Conservation (phyloP, 305 asterid species). For the Fraxinus platypoda region DNA sequence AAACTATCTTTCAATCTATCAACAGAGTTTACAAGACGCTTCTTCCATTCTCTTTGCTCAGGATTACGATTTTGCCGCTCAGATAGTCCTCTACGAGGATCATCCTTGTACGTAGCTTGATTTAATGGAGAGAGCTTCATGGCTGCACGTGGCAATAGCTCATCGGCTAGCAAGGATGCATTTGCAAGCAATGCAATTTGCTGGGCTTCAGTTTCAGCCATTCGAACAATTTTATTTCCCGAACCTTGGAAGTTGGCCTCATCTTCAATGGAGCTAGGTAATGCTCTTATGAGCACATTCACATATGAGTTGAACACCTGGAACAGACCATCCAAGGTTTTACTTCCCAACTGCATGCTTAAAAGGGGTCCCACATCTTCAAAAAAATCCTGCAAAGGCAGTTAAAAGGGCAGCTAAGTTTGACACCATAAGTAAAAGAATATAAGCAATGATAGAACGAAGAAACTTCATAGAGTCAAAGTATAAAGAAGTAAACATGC, state of each 20-base stretch:
- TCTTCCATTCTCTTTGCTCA: conserved; percentile 98
- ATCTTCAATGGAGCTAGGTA: conserved; percentile 92
- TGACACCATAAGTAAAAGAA: conserved; percentile 6
- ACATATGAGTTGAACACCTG: conserved; percentile 86
- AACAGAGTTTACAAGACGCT: conserved; percentile 71
- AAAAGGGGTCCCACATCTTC: conserved; percentile 95
- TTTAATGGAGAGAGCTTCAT: conserved; percentile 74
- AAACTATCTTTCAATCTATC: conserved; percentile 94
- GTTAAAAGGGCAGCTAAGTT: conserved; percentile 15
- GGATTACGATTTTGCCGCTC: conserved; percentile 95
- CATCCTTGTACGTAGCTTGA: conserved; percentile 63
- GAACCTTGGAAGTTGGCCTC: conserved; percentile 76
- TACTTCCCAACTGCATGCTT: conserved; percentile 91
- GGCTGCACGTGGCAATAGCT: conserved; percentile 94
- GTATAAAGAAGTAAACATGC: not conserved
- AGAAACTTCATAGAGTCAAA: not conserved
- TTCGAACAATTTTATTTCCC: conserved; percentile 76
- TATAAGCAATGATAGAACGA: not conserved
- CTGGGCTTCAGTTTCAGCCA: conserved; percentile 96
- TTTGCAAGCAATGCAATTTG: conserved; percentile 97
- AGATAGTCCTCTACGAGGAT: conserved; percentile 69
- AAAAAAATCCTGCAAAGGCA: conserved; percentile 74
- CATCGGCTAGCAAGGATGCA: conserved; percentile 93
- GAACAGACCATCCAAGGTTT: conserved; percentile 88
- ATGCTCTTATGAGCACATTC: conserved; percentile 86